These are phyloP conservation scores for Calocybe cyanea DNA, from an alignment of 768 basidiomycete species.

Conservation along the genomic window DNA sequence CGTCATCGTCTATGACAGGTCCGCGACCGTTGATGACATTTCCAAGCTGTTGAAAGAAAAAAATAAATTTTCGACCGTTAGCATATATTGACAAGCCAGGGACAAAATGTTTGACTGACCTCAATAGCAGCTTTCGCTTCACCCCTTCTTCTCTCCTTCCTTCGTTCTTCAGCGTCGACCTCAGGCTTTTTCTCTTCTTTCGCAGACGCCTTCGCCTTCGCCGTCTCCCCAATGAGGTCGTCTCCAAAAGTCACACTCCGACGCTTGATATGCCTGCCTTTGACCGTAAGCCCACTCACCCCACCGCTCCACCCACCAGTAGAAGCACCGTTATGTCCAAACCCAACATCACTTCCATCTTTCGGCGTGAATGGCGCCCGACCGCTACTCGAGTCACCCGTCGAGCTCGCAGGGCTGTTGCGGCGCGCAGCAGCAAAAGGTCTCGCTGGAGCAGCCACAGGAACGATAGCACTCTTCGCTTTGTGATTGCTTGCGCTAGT, in stretches of 20 bases:
- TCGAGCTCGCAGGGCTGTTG: conserved; percentile 80
- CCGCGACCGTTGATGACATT: conserved; percentile 81
- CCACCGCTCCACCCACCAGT: conserved; percentile 28
- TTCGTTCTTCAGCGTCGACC: conserved; percentile 29
- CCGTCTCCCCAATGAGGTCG: conserved; percentile 22
- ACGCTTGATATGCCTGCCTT: conserved; percentile 41
- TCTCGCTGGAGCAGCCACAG: conserved; percentile 31
- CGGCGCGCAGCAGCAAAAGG: conserved; percentile 55
- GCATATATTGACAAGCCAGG: too few species aligned
- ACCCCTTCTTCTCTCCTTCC: conserved; percentile 69
- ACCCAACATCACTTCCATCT: conserved; percentile 67
- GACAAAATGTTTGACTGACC: conserved; percentile 40
- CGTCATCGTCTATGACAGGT: conserved; percentile 54
- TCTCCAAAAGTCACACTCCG: conserved; percentile 72
- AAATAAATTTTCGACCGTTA: too few species aligned
- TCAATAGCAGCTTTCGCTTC: conserved; percentile 89
- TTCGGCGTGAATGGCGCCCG: conserved; percentile 71
- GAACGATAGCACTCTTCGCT: conserved; percentile 6
- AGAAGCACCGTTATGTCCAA: conserved; percentile 12
- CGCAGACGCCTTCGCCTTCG: conserved; percentile 9
- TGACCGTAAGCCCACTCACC: conserved; percentile 29
- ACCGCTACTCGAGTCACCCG: conserved; percentile 80
- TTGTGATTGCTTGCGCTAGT: background rate
- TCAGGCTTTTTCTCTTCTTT: conserved; percentile 8
- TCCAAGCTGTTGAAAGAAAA: conserved; percentile 76